phyloP scores from a whole-genome alignment of 345 rosid species.

The Streptanthus diversifolius region DNA sequence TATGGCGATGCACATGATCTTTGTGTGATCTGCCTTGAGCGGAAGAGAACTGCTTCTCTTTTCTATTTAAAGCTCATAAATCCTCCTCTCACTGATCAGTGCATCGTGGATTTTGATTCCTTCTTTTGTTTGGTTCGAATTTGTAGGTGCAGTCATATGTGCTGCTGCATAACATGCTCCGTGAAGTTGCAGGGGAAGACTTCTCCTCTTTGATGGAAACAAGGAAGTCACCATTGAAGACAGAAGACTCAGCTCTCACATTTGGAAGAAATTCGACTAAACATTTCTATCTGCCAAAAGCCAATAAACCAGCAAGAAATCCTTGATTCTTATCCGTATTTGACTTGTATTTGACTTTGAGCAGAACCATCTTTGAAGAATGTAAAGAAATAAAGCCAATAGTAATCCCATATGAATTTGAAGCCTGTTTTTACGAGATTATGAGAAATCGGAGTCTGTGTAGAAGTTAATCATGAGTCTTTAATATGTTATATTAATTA shows the following conservation, averaged over 20 bases:
- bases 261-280: neutral
- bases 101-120: neutral
- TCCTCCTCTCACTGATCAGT: neutral
- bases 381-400: neutral
- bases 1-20: conserved; percentile 44
- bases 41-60: conserved; percentile 35
- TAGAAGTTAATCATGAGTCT: no score
- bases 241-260: neutral
- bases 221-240: conserved; percentile 49
- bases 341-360: neutral
- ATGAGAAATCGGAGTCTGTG: no score
- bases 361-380: neutral
- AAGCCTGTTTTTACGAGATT: no score
- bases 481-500: no score
- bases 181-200: conserved; percentile 33
- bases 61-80: neutral
- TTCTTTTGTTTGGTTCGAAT: neutral
- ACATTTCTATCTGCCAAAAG: neutral
- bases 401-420: no score
- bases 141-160: conserved; percentile 90
- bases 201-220: conserved; percentile 77
- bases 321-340: no score
- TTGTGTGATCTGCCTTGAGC: conserved; percentile 79
- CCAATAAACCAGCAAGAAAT: neutral
- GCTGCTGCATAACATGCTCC: conserved; percentile 81